These are phyloP conservation scores for Mycena metata DNA, from an alignment of 768 basidiomycete genomes.

Conservation along the genomic window DNA sequence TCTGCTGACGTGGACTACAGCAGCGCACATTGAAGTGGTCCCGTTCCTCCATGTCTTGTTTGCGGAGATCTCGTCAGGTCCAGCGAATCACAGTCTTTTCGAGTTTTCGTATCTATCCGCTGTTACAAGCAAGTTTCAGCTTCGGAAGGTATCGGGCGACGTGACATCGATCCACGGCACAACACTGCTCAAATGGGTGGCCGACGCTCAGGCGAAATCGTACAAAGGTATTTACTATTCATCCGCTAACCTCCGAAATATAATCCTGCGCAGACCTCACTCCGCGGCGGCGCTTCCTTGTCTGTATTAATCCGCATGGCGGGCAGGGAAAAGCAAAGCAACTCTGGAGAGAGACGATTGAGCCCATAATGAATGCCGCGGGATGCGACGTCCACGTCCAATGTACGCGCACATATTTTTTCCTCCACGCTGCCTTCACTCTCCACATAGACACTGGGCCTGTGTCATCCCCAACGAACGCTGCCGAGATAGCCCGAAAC, in stretches of 20 bases:
- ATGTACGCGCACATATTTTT: conserved; percentile 52
- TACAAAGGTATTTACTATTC: conserved; percentile 29
- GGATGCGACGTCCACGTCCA: conserved; percentile 59
- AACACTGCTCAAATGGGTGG: conserved; percentile 31
- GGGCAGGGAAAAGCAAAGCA: conserved; percentile 67
- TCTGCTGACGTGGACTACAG: neutral
- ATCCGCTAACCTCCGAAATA: neutral
- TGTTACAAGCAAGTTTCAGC: conserved; percentile 23
- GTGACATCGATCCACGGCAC: conserved; percentile 24
- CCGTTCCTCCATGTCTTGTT: conserved; percentile 31
- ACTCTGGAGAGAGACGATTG: conserved; percentile 57
- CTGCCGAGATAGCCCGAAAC: conserved; percentile 55
- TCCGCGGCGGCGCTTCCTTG: conserved; percentile 56
- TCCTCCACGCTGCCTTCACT: neutral
- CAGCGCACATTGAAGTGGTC: conserved; percentile 24
- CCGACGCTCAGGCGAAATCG: conserved; percentile 27
- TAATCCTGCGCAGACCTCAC: conserved; percentile 48
- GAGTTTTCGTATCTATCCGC: conserved; percentile 38
- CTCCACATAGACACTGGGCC: conserved; percentile 32
- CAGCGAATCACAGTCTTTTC: conserved; percentile 27
- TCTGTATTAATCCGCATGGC: conserved; percentile 70
- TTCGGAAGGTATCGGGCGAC: conserved; percentile 33
- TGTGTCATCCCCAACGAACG: conserved; percentile 55
- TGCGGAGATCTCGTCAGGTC: conserved; percentile 24
- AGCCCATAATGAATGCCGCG: conserved; percentile 68